Percentiles rank a stretch among this genome's conserved stretches.
These are phyloP conservation scores for Urostyla sp. DNA, from an alignment of 73 alveolate species.

Conservation along the genomic window DNA sequence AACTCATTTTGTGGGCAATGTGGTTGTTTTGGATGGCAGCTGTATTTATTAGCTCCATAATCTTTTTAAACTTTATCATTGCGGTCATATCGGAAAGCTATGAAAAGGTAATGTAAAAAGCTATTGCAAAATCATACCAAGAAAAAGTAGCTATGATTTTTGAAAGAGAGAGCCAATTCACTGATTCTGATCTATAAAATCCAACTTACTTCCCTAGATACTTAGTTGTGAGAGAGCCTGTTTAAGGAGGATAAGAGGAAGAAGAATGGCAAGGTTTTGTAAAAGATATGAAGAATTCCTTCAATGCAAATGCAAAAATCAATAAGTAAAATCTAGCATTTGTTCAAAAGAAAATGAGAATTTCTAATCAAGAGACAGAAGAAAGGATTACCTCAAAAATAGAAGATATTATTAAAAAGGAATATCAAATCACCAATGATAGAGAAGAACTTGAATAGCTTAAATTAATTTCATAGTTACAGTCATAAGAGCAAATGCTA, in stretches of 20 bases:
- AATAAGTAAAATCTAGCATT: too few species aligned
- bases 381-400: too few species aligned
- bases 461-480: too few species aligned
- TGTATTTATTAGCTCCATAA: background rate
- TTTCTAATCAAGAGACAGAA: too few species aligned
- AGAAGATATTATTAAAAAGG: too few species aligned
- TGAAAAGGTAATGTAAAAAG: constrained; percentile 27
- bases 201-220: background rate
- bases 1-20: background rate
- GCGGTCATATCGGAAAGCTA: constrained; percentile 40
- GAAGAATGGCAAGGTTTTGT: background rate
- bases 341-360: too few species aligned
- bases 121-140: background rate
- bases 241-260: background rate
- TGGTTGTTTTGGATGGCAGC: constrained; percentile 14
- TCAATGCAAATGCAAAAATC: too few species aligned
- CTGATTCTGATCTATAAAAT: background rate
- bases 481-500: too few species aligned
- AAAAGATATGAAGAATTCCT: background rate
- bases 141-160: constrained; percentile 3
- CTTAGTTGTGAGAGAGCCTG: background rate
- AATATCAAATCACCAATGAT: too few species aligned
- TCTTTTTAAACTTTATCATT: constrained; percentile 39
- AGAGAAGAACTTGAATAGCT: too few species aligned
- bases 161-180: background rate